Percentiles rank a stretch among this genome's conserved stretches.
phyloP scores from a whole-genome alignment of 495 filamentous ascomycete species.

The Xylona heveae region DNA sequence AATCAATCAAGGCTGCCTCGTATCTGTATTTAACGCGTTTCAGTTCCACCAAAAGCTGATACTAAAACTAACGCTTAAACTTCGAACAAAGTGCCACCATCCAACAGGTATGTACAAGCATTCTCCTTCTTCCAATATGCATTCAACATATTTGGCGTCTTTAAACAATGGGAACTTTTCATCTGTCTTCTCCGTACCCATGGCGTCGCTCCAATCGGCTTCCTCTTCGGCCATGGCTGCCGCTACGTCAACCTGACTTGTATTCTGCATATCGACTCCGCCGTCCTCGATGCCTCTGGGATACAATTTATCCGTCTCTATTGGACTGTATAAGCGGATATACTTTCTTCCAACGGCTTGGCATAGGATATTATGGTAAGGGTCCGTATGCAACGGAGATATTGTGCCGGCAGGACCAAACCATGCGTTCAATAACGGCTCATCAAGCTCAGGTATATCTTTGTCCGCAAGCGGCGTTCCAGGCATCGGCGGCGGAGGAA shows the following conservation, averaged over 20 bases:
- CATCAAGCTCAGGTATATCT: conserved; percentile 17
- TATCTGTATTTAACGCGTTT: conserved; percentile 4
- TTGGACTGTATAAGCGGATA: conserved; percentile 61
- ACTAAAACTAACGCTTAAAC: conserved; percentile 70
- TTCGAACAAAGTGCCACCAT: conserved; percentile 97
- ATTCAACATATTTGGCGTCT: conserved; percentile 50
- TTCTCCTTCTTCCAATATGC: conserved; percentile 60
- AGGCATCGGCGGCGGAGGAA: conserved; percentile 24
- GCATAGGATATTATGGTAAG: conserved; percentile 78
- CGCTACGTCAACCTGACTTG: conserved; percentile 52
- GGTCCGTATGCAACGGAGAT: conserved; percentile 81
- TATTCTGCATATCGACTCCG: conserved; percentile 83
- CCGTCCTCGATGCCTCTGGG: conserved; percentile 46
- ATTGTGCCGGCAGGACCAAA: conserved; percentile 77
- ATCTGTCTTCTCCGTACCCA: conserved; percentile 10
- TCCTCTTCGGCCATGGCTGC: conserved; percentile 16
- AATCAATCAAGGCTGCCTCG: background rate
- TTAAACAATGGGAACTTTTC: conserved; percentile 31
- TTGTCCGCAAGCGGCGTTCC: conserved; percentile 27
- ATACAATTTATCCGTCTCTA: conserved; percentile 33
- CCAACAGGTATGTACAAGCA: conserved; percentile 78
- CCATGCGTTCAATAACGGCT: conserved; percentile 65
- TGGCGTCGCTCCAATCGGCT: conserved; percentile 5
- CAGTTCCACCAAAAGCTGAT: conserved; percentile 97
- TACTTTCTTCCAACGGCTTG: conserved; percentile 90